Percentiles rank a stretch among this genome's conserved stretches.
phyloP scores from a whole-genome alignment of 106 monocot species.

The Ottelia alismoides region DNA sequence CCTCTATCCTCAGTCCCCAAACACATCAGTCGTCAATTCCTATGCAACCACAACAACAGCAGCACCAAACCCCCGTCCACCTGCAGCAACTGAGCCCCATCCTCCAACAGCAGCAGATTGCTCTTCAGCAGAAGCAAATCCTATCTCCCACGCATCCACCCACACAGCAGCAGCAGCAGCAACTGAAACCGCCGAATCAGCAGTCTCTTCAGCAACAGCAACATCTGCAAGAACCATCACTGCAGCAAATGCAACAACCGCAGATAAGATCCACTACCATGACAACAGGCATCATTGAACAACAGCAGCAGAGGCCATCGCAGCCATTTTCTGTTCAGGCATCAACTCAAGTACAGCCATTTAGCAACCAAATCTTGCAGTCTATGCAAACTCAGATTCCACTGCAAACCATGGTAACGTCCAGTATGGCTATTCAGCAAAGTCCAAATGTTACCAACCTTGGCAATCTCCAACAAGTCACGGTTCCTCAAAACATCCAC shows the following conservation, averaged over 20 bases:
- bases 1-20: too few relatives aligned
- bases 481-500: conserved; percentile 21
- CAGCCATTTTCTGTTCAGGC: conserved; percentile 12
- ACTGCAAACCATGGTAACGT: conserved; percentile 23
- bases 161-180: not conserved
- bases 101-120: conserved; percentile 1
- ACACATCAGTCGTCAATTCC: too few relatives aligned
- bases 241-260: conserved; percentile 7
- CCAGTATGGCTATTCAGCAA: conserved; percentile 19
- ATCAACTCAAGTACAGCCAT: not conserved
- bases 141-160: too few relatives aligned
- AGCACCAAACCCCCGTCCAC: conserved; percentile 7
- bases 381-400: not conserved
- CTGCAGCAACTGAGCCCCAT: conserved; percentile 6
- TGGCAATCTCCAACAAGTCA: conserved; percentile 21
- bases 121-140: not conserved
- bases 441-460: conserved; percentile 5
- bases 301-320: conserved; percentile 19
- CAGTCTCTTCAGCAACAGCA: not conserved
- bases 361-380: too few relatives aligned
- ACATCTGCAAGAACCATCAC: not conserved
- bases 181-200: not conserved
- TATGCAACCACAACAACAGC: conserved; percentile 12
- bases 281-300: conserved; percentile 18
- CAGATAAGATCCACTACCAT: conserved; percentile 14